A percentile compares a stretch with the other conserved stretches of the same genome.
Conservation (phyloP, 2,329 filamentous ascomycete genomes). For the Calonectria pauciramosa region DNA sequence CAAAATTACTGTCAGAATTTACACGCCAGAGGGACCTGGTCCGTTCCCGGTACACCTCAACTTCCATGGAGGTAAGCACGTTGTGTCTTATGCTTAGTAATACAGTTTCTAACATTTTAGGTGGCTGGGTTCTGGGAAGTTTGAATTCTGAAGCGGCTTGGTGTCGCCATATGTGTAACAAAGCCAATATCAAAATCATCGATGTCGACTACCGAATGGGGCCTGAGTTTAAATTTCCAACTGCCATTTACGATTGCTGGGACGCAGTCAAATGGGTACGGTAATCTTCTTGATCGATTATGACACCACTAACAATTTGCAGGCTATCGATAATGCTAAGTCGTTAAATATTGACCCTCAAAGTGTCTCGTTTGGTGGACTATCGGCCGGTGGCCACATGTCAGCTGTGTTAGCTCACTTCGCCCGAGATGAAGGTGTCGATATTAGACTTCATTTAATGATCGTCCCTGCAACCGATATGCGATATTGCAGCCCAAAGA, state of each 20-base stretch:
- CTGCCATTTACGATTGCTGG: constrained; percentile 44
- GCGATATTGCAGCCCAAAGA: constrained; percentile 44
- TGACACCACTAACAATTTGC: not conserved
- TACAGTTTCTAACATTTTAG: constrained; percentile 7
- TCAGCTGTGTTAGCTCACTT: constrained; percentile 52
- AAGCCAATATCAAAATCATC: constrained; percentile 44
- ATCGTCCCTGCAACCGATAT: constrained; percentile 51
- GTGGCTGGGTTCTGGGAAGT: constrained; percentile 45
- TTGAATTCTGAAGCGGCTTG: constrained; percentile 44
- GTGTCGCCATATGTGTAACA: constrained; percentile 46
- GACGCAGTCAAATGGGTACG: constrained; percentile 48
- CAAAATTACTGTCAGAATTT: constrained; percentile 41
- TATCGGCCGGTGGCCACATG: constrained; percentile 45
- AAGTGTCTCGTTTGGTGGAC: constrained; percentile 41
- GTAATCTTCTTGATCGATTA: not conserved
- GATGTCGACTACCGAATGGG: constrained; percentile 48
- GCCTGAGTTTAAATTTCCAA: constrained; percentile 42
- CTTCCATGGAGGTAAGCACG: constrained; percentile 40
- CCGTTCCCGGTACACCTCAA: constrained; percentile 45
- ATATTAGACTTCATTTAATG: constrained; percentile 49
- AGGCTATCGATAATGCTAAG: constrained; percentile 27
- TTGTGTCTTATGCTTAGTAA: not conserved
- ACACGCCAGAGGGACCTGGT: constrained; percentile 44
- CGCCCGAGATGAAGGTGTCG: constrained; percentile 47
- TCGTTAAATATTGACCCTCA: constrained; percentile 33